phyloP scores from a whole-genome alignment of 768 basidiomycete species.

The Paxillus involutus region DNA sequence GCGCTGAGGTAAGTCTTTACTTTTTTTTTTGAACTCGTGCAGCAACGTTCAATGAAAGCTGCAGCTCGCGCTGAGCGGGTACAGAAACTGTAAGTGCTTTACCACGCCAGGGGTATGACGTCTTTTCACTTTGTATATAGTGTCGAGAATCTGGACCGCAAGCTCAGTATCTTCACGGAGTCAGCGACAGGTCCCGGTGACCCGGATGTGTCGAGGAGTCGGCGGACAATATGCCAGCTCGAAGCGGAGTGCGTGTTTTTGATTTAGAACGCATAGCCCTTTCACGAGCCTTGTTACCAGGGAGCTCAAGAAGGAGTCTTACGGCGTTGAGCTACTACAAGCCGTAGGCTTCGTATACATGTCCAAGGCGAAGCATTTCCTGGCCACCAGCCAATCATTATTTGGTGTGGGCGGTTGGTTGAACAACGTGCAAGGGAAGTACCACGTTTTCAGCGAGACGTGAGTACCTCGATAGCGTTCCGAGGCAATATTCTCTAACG shows the following conservation, averaged over 20 bases:
- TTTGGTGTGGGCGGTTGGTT: constrained; percentile 91
- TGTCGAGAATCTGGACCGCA: constrained; percentile 75
- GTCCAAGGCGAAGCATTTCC: constrained; percentile 79
- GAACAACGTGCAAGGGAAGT: constrained; percentile 89
- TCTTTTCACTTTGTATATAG: constrained; percentile 13
- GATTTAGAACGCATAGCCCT: background rate
- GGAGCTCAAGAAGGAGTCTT: constrained; percentile 82
- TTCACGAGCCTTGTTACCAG: constrained; percentile 34
- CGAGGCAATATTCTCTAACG: constrained; percentile 1
- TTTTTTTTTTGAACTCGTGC: background rate
- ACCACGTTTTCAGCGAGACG: constrained; percentile 94
- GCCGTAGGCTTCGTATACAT: constrained; percentile 85
- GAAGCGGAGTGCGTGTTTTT: constrained; percentile 58
- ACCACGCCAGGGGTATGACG: background rate
- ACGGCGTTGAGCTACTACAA: constrained; percentile 83
- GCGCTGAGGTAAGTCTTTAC: constrained; percentile 57
- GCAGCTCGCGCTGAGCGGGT: constrained; percentile 77
- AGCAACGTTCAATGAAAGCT: constrained; percentile 51
- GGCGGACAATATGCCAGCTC: constrained; percentile 75
- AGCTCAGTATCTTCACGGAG: constrained; percentile 86
- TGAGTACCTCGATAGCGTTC: constrained; percentile 38
- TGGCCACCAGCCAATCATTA: constrained; percentile 67
- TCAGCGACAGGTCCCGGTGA: constrained; percentile 72
- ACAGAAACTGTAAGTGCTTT: constrained; percentile 48
- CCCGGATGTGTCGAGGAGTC: constrained; percentile 66